Percentiles rank a stretch among this genome's conserved stretches.
Evolutionary conservation across 805 yeast genomes (phyloP).

Genomic region (Priceomyces fermenticarens): DNA sequence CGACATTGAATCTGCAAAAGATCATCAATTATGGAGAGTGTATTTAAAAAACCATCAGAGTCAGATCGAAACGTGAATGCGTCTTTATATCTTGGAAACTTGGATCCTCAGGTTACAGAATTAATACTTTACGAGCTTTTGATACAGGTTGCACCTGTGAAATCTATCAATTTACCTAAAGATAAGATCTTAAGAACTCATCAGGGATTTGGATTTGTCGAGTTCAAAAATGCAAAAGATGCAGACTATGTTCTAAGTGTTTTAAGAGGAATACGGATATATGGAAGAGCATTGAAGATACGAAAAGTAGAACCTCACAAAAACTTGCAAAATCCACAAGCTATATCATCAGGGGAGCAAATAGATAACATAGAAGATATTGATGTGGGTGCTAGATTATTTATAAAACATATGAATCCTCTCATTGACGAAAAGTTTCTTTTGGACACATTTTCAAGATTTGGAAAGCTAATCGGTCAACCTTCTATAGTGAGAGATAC

Average conservation of each 20-base stretch:
- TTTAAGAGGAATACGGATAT: conserved; percentile 59
- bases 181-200: conserved; percentile 68
- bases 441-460: conserved; percentile 55
- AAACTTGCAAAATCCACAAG: conserved; percentile 3
- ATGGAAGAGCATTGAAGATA: conserved; percentile 58
- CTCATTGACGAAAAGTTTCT: conserved; percentile 61
- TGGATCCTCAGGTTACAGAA: conserved; percentile 75
- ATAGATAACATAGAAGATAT: conserved; percentile 15
- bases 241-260: conserved; percentile 66
- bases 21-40: conserved; percentile 19
- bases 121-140: conserved; percentile 74
- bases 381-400: conserved; percentile 53
- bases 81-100: conserved; percentile 76
- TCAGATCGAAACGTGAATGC: conserved; percentile 56
- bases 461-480: conserved; percentile 58
- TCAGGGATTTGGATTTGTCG: conserved; percentile 89
- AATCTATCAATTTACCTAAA: conserved; percentile 68
- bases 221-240: conserved; percentile 57
- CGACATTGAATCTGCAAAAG: background rate
- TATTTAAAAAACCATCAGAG: conserved; percentile 35
- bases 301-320: conserved; percentile 43
- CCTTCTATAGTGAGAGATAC: conserved; percentile 51
- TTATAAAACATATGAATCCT: conserved; percentile 61
- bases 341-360: conserved; percentile 11
- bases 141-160: conserved; percentile 80